These are phyloP conservation scores for Backusella mclennaniae DNA, from an alignment of 192 early-diverging fungal species.

Conservation along the genomic window DNA sequence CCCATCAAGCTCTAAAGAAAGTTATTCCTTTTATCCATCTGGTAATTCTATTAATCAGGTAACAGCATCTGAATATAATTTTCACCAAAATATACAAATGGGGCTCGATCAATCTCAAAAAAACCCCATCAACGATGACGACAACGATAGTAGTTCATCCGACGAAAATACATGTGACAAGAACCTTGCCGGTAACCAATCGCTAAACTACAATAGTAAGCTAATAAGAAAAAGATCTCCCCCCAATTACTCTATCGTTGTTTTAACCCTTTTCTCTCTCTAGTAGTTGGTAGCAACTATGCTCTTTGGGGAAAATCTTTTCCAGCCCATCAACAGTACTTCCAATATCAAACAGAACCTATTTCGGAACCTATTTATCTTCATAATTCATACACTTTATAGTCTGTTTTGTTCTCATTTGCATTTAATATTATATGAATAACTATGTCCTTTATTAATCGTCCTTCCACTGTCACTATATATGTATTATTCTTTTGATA, in stretches of 20 bases:
- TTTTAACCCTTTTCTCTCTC: background rate
- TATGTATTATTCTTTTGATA: background rate
- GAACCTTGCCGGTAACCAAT: background rate
- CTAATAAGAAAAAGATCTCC: background rate
- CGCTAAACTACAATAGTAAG: background rate
- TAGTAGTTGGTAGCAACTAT: background rate
- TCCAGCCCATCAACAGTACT: background rate
- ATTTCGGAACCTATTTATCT: background rate
- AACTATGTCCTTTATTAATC: background rate
- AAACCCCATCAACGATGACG: background rate
- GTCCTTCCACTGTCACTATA: background rate
- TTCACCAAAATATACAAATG: background rate
- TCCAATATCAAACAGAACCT: background rate
- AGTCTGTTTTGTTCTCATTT: background rate
- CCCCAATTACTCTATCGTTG: background rate
- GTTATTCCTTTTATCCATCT: background rate
- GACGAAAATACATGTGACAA: constrained; percentile 7
- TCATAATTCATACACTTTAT: background rate
- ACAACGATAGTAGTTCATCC: background rate
- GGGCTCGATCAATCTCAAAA: background rate
- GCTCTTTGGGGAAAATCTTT: background rate
- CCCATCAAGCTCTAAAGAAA: background rate
- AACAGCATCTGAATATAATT: background rate
- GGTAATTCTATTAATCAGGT: background rate
- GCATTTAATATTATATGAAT: background rate